These are phyloP conservation scores for Bassia scoparia DNA, from an alignment of 148 eudicot species.

Conservation along the genomic window DNA sequence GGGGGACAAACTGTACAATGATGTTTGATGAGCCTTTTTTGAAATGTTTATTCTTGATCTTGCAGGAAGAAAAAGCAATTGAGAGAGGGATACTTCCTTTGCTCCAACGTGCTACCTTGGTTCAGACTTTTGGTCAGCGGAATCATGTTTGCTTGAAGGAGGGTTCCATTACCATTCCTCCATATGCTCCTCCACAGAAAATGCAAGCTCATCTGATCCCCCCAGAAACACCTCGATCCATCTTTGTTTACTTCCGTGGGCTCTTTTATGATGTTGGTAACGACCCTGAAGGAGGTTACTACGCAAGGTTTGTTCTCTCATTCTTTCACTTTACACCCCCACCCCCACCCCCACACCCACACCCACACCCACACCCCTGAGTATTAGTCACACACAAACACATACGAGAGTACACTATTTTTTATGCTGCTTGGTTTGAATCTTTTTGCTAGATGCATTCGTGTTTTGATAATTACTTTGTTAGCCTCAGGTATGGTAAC, in stretches of 20 bases:
- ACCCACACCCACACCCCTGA: too few species aligned
- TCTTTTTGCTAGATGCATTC: too few species aligned
- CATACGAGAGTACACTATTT: too few species aligned
- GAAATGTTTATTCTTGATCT: not conserved
- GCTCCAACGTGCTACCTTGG: constrained; percentile 88
- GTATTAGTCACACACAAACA: too few species aligned
- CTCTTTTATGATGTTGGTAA: constrained; percentile 97
- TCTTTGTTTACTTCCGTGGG: constrained; percentile 96
- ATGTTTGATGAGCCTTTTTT: not conserved
- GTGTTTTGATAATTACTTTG: too few species aligned
- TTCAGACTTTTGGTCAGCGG: constrained; percentile 93
- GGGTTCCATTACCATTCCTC: constrained; percentile 86
- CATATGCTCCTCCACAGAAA: constrained; percentile 98
- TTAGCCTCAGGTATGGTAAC: too few species aligned
- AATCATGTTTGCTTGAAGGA: constrained; percentile 99
- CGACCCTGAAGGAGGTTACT: constrained; percentile 98
- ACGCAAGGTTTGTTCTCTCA: constrained; percentile 70
- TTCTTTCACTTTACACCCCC: not conserved
- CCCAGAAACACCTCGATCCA: constrained; percentile 85
- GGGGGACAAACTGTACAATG: not conserved
- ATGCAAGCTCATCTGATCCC: constrained; percentile 95
- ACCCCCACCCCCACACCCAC: too few species aligned
- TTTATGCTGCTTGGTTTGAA: too few species aligned
- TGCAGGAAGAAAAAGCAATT: constrained; percentile 97
- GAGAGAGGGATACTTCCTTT: constrained; percentile 90